Conservation (phyloP, 2,329 filamentous ascomycete genomes). For the Venturia carpophila region DNA sequence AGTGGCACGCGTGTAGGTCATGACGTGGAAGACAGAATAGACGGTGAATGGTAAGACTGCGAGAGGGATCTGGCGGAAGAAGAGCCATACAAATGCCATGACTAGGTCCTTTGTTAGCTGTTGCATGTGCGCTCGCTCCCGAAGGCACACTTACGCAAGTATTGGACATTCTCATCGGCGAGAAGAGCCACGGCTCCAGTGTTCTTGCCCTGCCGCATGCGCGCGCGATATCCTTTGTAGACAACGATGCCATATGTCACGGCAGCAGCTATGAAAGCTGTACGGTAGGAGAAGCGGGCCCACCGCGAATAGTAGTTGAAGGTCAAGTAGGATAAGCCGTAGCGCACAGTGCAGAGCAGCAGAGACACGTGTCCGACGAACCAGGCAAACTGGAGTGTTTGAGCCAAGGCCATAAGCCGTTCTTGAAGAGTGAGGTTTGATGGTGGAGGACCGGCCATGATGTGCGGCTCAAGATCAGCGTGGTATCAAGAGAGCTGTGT, state of each 20-base stretch:
- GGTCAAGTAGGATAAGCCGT: conserved; percentile 75
- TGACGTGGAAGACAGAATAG: conserved; percentile 97
- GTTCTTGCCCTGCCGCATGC: conserved; percentile 63
- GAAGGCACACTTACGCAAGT: conserved; percentile 60
- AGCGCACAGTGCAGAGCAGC: conserved; percentile 74
- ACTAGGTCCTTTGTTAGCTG: conserved; percentile 42
- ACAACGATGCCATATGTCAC: conserved; percentile 96
- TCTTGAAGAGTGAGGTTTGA: conserved; percentile 60
- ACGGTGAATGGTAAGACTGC: conserved; percentile 90
- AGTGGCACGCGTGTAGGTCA: conserved; percentile 91
- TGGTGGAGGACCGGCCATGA: conserved; percentile 50
- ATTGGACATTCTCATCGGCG: conserved; percentile 94
- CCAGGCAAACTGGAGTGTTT: conserved; percentile 83
- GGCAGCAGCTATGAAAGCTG: conserved; percentile 81
- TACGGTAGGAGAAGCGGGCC: conserved; percentile 80
- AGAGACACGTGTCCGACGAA: conserved; percentile 71
- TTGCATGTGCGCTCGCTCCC: conserved; percentile 19
- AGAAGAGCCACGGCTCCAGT: conserved; percentile 52
- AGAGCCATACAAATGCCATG: conserved; percentile 93
- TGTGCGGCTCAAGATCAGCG: background rate
- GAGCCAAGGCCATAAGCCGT: conserved; percentile 67
- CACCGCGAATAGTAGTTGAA: conserved; percentile 76
- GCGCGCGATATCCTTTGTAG: conserved; percentile 91
- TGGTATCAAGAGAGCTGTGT: background rate
- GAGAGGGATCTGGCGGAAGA: conserved; percentile 78